A percentile compares a stretch with the other conserved stretches of the same genome.
These are phyloP conservation scores for Lactarius evosmus DNA, from an alignment of 768 basidiomycete species.

Conservation along the genomic window DNA sequence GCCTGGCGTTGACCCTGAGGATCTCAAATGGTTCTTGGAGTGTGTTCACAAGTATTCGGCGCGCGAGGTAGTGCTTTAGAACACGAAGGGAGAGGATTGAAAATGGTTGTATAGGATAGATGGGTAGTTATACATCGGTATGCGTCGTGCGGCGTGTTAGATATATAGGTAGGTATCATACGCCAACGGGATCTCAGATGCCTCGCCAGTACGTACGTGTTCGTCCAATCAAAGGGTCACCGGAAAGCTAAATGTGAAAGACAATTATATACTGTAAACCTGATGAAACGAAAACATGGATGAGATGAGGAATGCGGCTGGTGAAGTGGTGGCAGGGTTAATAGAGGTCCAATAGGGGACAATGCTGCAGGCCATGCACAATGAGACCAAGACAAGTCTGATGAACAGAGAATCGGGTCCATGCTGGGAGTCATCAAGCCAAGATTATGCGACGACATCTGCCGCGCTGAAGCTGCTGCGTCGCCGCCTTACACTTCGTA, in stretches of 20 bases:
- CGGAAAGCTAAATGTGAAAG: slow-evolving; percentile 22
- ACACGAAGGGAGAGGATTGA: slow-evolving; percentile 11
- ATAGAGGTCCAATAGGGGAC: slow-evolving; percentile 11
- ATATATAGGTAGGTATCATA: slow-evolving; percentile 25
- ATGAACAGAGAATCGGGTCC: slow-evolving; percentile 11
- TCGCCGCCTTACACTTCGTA: slow-evolving; percentile 69
- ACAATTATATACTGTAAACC: slow-evolving; percentile 21
- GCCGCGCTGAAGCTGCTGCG: slow-evolving; percentile 87
- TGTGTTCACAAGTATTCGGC: slow-evolving; percentile 82
- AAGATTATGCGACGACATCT: slow-evolving; percentile 69
- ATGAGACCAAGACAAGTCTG: slow-evolving; percentile 18
- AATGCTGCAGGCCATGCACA: slow-evolving; percentile 15
- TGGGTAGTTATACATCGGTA: slow-evolving; percentile 27
- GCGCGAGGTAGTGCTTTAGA: slow-evolving; percentile 9
- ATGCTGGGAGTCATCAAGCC: slow-evolving; percentile 10
- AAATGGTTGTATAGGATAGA: slow-evolving; percentile 26
- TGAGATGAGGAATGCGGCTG: slow-evolving; percentile 16
- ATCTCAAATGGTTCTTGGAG: slow-evolving; percentile 86
- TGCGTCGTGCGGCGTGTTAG: slow-evolving; percentile 17
- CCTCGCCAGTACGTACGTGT: slow-evolving; percentile 20
- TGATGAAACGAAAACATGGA: slow-evolving; percentile 17
- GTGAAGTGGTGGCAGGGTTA: slow-evolving; percentile 3
- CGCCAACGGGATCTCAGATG: slow-evolving; percentile 23
- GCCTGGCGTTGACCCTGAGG: slow-evolving; percentile 91
- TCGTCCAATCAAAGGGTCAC: slow-evolving; percentile 19